A percentile compares a stretch with the other conserved stretches of the same genome.
Conservation (phyloP, 2,329 filamentous ascomycete genomes). For the Xylariaceae sp. region DNA sequence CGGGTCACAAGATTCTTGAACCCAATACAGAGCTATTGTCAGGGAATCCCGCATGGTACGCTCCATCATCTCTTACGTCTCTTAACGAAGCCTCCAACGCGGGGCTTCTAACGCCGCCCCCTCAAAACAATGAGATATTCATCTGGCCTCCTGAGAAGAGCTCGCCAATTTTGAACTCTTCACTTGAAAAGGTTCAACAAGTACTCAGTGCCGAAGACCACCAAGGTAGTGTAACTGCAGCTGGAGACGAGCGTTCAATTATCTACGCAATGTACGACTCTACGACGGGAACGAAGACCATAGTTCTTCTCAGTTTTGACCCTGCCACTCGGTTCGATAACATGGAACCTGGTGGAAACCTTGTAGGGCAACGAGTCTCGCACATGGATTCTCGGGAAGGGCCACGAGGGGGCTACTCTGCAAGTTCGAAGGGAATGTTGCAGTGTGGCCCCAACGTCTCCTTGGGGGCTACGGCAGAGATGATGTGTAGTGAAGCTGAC, state of each 20-base stretch:
- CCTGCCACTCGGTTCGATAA: conserved; percentile 24
- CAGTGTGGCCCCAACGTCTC: conserved; percentile 10
- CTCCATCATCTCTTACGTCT: neutral
- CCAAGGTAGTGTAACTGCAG: conserved; percentile 20
- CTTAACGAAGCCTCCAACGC: neutral
- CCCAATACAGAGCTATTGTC: conserved; percentile 14
- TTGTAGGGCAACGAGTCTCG: conserved; percentile 19
- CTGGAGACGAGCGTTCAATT: conserved; percentile 28
- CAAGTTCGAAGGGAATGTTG: neutral
- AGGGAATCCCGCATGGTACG: neutral
- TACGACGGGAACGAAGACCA: conserved; percentile 19
- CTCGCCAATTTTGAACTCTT: conserved; percentile 4
- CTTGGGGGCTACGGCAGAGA: conserved; percentile 3
- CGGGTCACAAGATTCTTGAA: conserved; percentile 40
- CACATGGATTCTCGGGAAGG: conserved; percentile 2
- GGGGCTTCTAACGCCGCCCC: conserved; percentile 6
- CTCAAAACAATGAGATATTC: conserved; percentile 23
- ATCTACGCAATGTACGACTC: conserved; percentile 26
- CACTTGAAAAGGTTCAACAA: conserved; percentile 18
- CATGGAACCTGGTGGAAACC: conserved; percentile 20
- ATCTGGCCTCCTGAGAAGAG: conserved; percentile 27
- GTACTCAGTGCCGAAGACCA: conserved; percentile 24
- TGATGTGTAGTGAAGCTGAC: neutral
- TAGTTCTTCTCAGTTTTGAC: conserved; percentile 31
- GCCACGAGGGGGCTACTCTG: neutral